These are phyloP conservation scores for Gossypium anomalum DNA, from an alignment of 345 rosid genomes.

Conservation along the genomic window DNA sequence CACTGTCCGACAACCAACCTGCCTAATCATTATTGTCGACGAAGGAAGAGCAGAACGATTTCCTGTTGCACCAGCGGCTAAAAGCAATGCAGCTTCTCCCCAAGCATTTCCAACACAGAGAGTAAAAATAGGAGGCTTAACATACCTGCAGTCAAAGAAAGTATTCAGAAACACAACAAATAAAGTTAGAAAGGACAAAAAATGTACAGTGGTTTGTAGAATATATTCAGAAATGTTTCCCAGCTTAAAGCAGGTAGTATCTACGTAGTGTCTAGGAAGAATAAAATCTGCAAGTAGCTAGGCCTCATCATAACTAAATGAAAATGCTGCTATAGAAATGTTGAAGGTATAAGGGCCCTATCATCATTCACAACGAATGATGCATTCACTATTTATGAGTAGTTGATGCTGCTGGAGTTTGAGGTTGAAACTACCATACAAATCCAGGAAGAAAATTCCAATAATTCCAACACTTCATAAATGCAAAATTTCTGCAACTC, in stretches of 20 bases:
- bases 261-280: neutral
- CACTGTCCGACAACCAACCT: conserved; percentile 32
- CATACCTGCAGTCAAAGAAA: conserved; percentile 45
- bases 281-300: neutral
- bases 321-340: conserved; percentile 1
- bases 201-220: neutral
- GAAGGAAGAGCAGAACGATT: conserved; percentile 67
- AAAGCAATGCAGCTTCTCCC: conserved; percentile 96
- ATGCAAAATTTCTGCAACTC: neutral
- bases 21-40: conserved; percentile 65
- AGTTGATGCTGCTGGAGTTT: neutral
- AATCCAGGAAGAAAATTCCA: neutral
- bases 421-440: neutral
- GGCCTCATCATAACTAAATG: neutral
- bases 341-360: neutral
- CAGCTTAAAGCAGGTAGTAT: neutral
- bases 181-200: neutral
- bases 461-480: neutral
- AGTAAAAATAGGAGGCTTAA: conserved; percentile 84
- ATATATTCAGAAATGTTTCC: conserved; percentile 10
- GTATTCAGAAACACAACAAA: conserved; percentile 10
- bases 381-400: neutral
- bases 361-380: conserved; percentile 4
- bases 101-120: conserved; percentile 96
- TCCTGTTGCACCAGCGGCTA: conserved; percentile 65